Evolutionary conservation across 1,139 yeast species (phyloP), one percentile per base, ranked within the genome.

Genomic region (Yamadazyma pseudoaaseri): DNA sequence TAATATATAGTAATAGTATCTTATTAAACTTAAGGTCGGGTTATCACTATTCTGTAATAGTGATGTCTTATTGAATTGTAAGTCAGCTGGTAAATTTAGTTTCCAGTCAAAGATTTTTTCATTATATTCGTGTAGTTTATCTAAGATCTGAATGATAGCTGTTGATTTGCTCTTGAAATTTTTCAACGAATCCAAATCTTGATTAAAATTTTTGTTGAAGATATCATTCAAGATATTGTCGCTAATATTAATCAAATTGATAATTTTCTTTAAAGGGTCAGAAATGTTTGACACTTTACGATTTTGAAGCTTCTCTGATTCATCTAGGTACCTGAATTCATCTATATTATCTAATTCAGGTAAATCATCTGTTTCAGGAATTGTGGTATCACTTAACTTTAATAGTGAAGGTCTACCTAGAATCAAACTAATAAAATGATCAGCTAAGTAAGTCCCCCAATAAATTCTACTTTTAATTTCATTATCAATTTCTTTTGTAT

Each of bases 361-460:
- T 33, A 79, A 58, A 48, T 78, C 81, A 35, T 71, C 74, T 4
- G 83, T 72, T 44, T 77, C 83, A 0, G 81, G 79, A 6, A 79
- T 76, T 1, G 81, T 69, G 0, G 83, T 76, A 47, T 79, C 82
- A 26, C 73, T 68, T 31, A 73, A 61, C 43, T 77, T 76, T 38
- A 79, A 56, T 2, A 76, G 58, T 0, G 81, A 71, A 0, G 83
- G 81, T 31, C 85, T 54, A 2, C 86, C 85, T 33, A 79, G 52
- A 33, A 79, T 59, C 32, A 79, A 55, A 50, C 81, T 72, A 17
- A 79, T 74, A 45, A 79, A 76, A 47, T 79, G 82, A 48, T 79
- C 86, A 3, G 83, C 81, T 42, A 79, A 62, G 47, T 74, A 79
- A 35, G 81, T 70, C 2, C 86, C 85, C 86, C 86, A 79, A 49